These are phyloP conservation scores for Fusarium algeriense DNA, from an alignment of 2,329 filamentous ascomycete genomes.

Conservation along the genomic window DNA sequence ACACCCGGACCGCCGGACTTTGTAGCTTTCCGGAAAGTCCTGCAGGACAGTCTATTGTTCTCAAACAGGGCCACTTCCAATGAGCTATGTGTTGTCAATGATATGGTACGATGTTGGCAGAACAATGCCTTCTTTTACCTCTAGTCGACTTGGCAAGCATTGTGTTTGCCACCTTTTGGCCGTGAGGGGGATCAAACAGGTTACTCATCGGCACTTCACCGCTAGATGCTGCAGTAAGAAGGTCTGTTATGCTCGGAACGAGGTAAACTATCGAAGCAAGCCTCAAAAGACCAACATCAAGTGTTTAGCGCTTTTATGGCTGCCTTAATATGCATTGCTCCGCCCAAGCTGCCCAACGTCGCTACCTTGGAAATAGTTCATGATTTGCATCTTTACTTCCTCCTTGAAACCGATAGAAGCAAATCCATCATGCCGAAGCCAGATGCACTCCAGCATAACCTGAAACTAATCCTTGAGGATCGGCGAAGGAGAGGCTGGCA, in stretches of 20 bases:
- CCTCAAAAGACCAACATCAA: background rate
- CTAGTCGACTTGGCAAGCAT: background rate
- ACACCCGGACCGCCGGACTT: background rate
- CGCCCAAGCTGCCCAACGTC: no score
- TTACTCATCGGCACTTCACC: background rate
- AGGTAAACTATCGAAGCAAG: background rate
- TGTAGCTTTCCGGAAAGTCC: accelerated
- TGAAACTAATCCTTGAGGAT: background rate
- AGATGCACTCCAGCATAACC: background rate
- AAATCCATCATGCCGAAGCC: background rate
- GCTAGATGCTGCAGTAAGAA: no score
- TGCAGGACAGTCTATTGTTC: background rate
- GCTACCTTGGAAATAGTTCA: background rate
- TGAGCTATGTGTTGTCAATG: background rate
- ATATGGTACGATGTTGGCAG: background rate
- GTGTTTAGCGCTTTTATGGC: background rate
- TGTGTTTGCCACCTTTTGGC: background rate
- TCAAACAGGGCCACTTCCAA: background rate
- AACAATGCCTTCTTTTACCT: background rate
- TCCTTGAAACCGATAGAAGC: accelerated
- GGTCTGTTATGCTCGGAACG: no score
- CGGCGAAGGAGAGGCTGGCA: background rate
- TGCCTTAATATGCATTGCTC: background rate
- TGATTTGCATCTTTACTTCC: background rate
- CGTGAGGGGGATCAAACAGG: no score